Percentiles rank a stretch among this genome's conserved stretches.
phyloP scores from a whole-genome alignment of 2,329 filamentous ascomycete species.

The Didymella pinodella region DNA sequence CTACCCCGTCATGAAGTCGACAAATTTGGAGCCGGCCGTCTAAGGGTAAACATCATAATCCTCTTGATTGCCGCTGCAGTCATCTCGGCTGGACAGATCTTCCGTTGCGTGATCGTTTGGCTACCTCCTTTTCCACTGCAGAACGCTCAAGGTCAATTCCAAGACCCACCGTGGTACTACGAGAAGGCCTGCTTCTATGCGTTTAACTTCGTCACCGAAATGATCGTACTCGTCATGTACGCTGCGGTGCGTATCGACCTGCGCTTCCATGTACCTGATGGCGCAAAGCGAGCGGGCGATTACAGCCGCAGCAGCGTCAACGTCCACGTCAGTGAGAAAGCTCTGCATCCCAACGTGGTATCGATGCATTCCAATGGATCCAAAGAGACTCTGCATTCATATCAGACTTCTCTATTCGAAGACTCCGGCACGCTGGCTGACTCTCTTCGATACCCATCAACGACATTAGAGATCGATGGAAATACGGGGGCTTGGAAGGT shows the following conservation, averaged over 20 bases:
- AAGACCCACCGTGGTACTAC: conserved; percentile 69
- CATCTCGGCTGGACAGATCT: conserved; percentile 73
- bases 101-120: conserved; percentile 70
- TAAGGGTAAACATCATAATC: conserved; percentile 72
- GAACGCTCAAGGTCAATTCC: conserved; percentile 53
- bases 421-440: conserved; percentile 45
- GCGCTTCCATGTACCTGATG: conserved; percentile 78
- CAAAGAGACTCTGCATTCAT: conserved; percentile 41
- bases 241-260: conserved; percentile 73
- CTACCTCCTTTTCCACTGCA: conserved; percentile 56
- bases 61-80: conserved; percentile 64
- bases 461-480: conserved; percentile 43
- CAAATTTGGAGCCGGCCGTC: conserved; percentile 74
- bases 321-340: conserved; percentile 34
- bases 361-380: conserved; percentile 30
- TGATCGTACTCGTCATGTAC: conserved; percentile 73
- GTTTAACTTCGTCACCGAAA: conserved; percentile 80
- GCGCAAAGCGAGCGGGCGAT: conserved; percentile 60
- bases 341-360: conserved; percentile 26
- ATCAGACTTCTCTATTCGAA: conserved; percentile 42
- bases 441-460: conserved; percentile 43
- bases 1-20: conserved; percentile 53
- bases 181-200: conserved; percentile 77
- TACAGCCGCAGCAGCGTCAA: conserved; percentile 39
- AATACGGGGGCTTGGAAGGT: conserved; percentile 46